A percentile compares a stretch with the other conserved stretches of the same genome.
Conservation (phyloP, 1,139 yeast genomes). For the Insectozyma bohioensis region DNA sequence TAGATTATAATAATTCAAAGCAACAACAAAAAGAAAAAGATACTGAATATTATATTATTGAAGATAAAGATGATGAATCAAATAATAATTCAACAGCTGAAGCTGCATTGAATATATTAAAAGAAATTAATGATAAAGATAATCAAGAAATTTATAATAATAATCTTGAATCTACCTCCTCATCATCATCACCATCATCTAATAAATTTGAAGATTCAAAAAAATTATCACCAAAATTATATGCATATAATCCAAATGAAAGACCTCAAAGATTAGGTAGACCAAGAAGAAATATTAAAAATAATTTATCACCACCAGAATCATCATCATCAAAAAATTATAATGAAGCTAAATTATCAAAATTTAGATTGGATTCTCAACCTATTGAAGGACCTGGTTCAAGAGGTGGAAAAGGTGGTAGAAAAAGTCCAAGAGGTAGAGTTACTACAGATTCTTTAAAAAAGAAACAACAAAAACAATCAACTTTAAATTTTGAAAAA, state of each 20-base stretch:
- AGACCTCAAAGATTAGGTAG: conserved; percentile 37
- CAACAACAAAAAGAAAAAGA: conserved; percentile 1
- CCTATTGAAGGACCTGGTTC: conserved; percentile 49
- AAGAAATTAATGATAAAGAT: conserved; percentile 4
- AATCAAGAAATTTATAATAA: background rate
- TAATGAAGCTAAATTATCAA: conserved; percentile 33
- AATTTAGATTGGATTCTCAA: conserved; percentile 35
- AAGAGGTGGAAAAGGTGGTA: conserved; percentile 36
- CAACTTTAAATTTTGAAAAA: conserved; percentile 16
- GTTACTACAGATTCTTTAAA: conserved; percentile 23
- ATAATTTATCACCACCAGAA: conserved; percentile 22
- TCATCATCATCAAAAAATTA: conserved; percentile 29
- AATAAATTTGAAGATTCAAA: background rate
- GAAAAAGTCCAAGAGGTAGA: conserved; percentile 28
- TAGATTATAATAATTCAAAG: background rate
- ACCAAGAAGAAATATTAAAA: conserved; percentile 30
- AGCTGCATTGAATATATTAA: conserved; percentile 11
- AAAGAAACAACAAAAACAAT: conserved; percentile 22
- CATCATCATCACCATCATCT: background rate
- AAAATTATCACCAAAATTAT: conserved; percentile 2
- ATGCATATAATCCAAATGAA: conserved; percentile 27
- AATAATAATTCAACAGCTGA: conserved; percentile 8
- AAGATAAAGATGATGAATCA: conserved; percentile 4
- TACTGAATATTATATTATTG: background rate
- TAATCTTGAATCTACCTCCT: background rate